Conservation (phyloP, 257 asterid genomes). For the Gentiana straminea region DNA sequence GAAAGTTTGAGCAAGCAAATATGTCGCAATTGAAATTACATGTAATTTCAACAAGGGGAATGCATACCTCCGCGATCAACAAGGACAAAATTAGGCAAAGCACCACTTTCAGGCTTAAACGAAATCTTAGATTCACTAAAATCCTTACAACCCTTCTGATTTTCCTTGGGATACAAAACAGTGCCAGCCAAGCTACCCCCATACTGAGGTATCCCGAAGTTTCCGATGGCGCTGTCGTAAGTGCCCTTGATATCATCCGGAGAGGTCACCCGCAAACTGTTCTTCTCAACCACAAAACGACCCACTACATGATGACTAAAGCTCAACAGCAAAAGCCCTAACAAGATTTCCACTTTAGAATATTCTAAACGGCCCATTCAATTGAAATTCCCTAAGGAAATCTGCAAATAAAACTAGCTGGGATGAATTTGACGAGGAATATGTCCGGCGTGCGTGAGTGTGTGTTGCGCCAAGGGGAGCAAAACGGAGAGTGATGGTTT, state of each 20-base stretch:
- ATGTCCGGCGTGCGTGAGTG: background rate
- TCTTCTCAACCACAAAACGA: slow-evolving; percentile 86
- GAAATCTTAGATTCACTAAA: slow-evolving; percentile 58
- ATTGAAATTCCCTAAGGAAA: slow-evolving; percentile 8
- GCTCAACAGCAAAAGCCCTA: slow-evolving; percentile 32
- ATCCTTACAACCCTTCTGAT: slow-evolving; percentile 57
- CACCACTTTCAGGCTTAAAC: slow-evolving; percentile 67
- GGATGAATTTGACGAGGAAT: background rate
- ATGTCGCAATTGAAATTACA: background rate
- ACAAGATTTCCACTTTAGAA: slow-evolving; percentile 34
- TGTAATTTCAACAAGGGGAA: background rate
- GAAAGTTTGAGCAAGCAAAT: background rate
- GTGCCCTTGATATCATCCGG: slow-evolving; percentile 73
- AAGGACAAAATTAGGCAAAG: slow-evolving; percentile 73
- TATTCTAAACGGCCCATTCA: slow-evolving; percentile 41
- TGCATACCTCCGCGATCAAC: slow-evolving; percentile 88
- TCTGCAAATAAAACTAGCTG: background rate
- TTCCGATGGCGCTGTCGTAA: slow-evolving; percentile 80
- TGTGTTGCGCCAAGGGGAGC: no score
- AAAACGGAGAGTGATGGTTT: background rate
- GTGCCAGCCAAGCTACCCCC: slow-evolving; percentile 93
- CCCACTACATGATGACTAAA: slow-evolving; percentile 37
- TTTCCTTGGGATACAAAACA: slow-evolving; percentile 58
- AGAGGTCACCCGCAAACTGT: slow-evolving; percentile 77
- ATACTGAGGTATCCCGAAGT: slow-evolving; percentile 89